Percentiles rank a stretch among this genome's conserved stretches.
These are phyloP conservation scores for Rhododendron simsii DNA, from an alignment of 148 eudicot genomes.

Conservation along the genomic window DNA sequence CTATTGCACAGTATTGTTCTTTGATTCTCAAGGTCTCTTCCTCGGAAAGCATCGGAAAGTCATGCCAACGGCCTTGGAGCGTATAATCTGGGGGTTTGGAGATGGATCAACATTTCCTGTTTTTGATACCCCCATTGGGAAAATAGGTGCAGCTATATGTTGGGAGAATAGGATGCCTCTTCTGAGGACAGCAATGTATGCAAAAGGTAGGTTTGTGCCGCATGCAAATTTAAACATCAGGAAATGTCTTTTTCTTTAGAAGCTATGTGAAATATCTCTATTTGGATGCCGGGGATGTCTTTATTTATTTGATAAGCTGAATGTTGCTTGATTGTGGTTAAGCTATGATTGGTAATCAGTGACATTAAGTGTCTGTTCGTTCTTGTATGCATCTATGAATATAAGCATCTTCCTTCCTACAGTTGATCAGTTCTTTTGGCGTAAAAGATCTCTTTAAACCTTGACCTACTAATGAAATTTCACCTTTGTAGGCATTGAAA, in stretches of 20 bases:
- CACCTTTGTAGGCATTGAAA: conserved; percentile 64
- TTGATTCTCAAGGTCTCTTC: conserved; percentile 78
- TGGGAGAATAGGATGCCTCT: conserved; percentile 99
- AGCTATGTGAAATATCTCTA: not conserved
- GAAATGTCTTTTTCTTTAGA: not conserved
- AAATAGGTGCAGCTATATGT: conserved; percentile 88
- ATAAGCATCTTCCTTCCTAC: not conserved
- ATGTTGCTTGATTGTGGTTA: not conserved
- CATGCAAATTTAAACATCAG: not conserved
- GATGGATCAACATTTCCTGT: conserved; percentile 95
- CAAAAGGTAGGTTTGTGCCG: conserved; percentile 54
- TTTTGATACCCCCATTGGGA: conserved; percentile 82
- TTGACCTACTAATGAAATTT: not conserved
- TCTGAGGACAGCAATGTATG: conserved; percentile 91
- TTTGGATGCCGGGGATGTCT: not conserved
- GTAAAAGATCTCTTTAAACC: not conserved
- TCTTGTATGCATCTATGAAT: not conserved
- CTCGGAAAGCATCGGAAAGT: conserved; percentile 95
- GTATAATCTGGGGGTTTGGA: conserved; percentile 92
- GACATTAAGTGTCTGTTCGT: not conserved
- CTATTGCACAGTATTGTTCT: conserved; percentile 78
- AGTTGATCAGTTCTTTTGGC: not conserved
- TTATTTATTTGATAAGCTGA: not conserved
- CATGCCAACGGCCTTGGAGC: conserved; percentile 92
- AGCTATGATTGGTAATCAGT: not conserved